A percentile compares a stretch with the other conserved stretches of the same genome.
Evolutionary conservation across 2,329 filamentous ascomycete species (phyloP).

Genomic region (Thelonectria discophora): DNA sequence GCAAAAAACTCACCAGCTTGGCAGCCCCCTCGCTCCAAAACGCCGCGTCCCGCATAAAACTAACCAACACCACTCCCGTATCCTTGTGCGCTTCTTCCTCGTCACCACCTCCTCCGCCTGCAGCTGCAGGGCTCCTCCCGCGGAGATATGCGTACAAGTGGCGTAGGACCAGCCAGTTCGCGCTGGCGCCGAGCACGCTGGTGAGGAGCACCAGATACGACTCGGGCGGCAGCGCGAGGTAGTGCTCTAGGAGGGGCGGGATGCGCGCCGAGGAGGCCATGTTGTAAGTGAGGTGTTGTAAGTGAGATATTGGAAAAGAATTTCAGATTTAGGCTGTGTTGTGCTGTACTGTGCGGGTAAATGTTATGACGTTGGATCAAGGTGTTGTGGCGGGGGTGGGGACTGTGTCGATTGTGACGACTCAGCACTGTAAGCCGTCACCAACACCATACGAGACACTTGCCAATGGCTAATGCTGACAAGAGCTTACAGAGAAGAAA

Average conservation of each 20-base stretch:
- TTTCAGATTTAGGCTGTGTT: constrained; percentile 18
- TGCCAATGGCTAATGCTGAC: neutral
- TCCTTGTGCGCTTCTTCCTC: constrained; percentile 38
- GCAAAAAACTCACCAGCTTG: constrained; percentile 62
- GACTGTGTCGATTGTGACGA: constrained; percentile 20
- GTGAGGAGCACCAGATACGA: constrained; percentile 73
- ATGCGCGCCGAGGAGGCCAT: constrained; percentile 56
- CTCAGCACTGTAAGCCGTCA: constrained; percentile 8
- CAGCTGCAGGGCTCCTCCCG: constrained; percentile 37
- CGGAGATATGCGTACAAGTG: constrained; percentile 60
- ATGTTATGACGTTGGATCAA: constrained; percentile 17
- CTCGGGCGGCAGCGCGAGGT: constrained; percentile 66
- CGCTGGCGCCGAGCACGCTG: constrained; percentile 69
- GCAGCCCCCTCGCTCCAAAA: constrained; percentile 81
- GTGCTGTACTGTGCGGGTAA: constrained; percentile 32
- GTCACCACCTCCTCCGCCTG: constrained; percentile 28
- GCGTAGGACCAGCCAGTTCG: constrained; percentile 72
- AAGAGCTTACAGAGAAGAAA: neutral
- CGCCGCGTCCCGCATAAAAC: constrained; percentile 78
- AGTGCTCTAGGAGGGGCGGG: constrained; percentile 71
- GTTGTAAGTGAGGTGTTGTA: constrained; percentile 12
- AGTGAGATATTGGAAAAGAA: constrained; percentile 25
- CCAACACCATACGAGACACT: neutral
- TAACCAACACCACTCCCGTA: constrained; percentile 75
- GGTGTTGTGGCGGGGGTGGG: constrained; percentile 27